Base-by-base conservation (phyloP, 139 green algal genomes). In the Picochlorum sp. region DNA sequence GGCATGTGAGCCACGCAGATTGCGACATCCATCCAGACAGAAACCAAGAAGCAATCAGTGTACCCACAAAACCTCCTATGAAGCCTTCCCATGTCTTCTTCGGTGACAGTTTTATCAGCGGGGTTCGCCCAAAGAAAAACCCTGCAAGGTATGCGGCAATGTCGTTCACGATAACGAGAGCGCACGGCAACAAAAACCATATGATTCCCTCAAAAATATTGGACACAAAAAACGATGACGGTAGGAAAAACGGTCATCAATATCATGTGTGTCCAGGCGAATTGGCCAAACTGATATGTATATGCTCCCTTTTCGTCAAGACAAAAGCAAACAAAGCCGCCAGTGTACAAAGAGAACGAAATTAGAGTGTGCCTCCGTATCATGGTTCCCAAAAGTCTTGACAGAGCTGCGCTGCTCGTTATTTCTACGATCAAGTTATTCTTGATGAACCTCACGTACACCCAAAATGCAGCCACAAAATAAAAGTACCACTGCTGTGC, bases 61-160 rank as follows among this genome's bases (percentile, higher is more conserved):
- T 97, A 63, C 76, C 75, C 11, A 92, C 3, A 52, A 85, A 80
- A 32, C 88, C 93, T 14, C 91, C 91, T 13, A 98, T 72, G 66
- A 98, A 99, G 18, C 94, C 94, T 80, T 99, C 94, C 92, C 89
- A 97, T 0, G 94, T 99, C 86, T 99, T 99, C 70, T 98, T 98
- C 52, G 94, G 94, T 0, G 90, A 97, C 55, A 99, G 81, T 71
- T 94, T 91, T 60, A 99, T 98, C 32, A 99, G 82, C 24, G 90
- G 92, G 18, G 92, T 97, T 54, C 88, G 77, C 15, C 94, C 94
- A 49, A 92, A 96, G 68, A 91, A 89, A 67, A 96, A 90, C 1
- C 92, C 94, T 54, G 82, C 81, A 10, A 97, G 69, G 79, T 98
- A 99, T 4, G 92, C 94, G 51, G 78, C 86, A 64, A 96, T 96